Evolutionary conservation across 2,329 filamentous ascomycete genomes (phyloP).

Genomic region (Epichloe brachyelytri): DNA sequence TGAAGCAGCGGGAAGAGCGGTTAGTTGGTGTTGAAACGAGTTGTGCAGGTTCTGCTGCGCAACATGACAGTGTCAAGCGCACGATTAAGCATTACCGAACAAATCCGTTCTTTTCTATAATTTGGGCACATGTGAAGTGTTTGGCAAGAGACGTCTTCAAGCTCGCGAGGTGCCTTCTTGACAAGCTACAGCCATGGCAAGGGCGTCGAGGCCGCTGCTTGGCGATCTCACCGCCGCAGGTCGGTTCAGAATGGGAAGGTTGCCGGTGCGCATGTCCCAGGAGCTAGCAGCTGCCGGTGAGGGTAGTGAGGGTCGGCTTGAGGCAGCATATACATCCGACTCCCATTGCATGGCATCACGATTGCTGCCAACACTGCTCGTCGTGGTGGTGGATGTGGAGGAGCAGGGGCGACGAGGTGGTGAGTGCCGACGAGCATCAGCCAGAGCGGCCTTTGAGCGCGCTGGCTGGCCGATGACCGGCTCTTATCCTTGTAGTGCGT

Average conservation of each 20-base stretch:
- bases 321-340: slow-evolving; percentile 15
- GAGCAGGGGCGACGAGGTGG: slow-evolving; percentile 18
- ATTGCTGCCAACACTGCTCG: slow-evolving; percentile 8
- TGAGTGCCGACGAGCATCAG: slow-evolving; percentile 21
- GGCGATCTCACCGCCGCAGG: slow-evolving; percentile 29
- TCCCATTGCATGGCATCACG: slow-evolving; percentile 24
- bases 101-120: too few species aligned
- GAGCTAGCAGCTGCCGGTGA: slow-evolving; percentile 24
- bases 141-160: neutral
- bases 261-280: slow-evolving; percentile 36
- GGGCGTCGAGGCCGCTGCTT: slow-evolving; percentile 40
- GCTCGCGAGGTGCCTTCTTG: slow-evolving; percentile 26
- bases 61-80: neutral
- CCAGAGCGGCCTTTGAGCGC: slow-evolving; percentile 20
- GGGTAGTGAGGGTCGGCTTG: slow-evolving; percentile 23
- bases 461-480: slow-evolving; percentile 26
- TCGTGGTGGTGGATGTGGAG: slow-evolving; percentile 9
- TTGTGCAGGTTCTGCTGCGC: slow-evolving; percentile 1
- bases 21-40: neutral
- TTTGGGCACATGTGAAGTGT: too few species aligned
- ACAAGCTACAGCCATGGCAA: slow-evolving; percentile 41
- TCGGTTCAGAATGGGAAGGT: slow-evolving; percentile 31
- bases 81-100: slow-evolving; percentile 1
- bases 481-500: slow-evolving; percentile 58
- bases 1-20: neutral